These are phyloP conservation scores for Maudiozyma bulderi DNA, from an alignment of 805 yeast species.

Conservation along the genomic window DNA sequence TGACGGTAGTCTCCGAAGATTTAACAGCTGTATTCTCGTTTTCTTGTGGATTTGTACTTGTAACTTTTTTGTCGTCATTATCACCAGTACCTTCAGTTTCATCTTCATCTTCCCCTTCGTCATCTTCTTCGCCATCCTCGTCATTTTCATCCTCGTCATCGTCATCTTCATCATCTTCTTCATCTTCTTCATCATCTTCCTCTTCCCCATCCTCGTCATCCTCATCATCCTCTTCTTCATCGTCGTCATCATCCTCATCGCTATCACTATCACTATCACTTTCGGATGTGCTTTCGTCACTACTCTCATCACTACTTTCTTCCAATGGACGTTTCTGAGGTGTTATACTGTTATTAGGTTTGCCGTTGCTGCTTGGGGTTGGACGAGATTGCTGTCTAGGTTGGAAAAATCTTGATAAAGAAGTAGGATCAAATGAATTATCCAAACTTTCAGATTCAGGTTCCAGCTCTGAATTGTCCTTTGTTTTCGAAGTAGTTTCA, in stretches of 20 bases:
- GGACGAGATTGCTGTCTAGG: constrained; percentile 20
- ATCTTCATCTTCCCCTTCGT: constrained; percentile 35
- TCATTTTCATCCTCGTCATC: constrained; percentile 4
- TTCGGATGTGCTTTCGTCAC: constrained; percentile 7
- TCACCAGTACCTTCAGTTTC: constrained; percentile 35
- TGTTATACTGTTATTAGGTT: constrained; percentile 5
- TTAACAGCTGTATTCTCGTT: not conserved
- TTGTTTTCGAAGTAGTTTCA: not conserved
- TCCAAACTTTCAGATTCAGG: not conserved
- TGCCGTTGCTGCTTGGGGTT: constrained; percentile 14
- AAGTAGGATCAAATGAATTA: constrained; percentile 27
- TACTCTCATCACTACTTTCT: constrained; percentile 4
- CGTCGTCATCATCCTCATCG: constrained; percentile 29
- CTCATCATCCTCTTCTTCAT: constrained; percentile 27
- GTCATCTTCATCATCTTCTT: constrained; percentile 17
- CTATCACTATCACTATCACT: constrained; percentile 21
- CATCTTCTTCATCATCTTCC: constrained; percentile 11
- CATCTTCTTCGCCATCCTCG: constrained; percentile 33
- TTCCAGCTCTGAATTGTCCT: not conserved
- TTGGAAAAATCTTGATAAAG: constrained; percentile 30
- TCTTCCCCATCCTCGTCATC: constrained; percentile 20
- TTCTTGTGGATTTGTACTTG: constrained; percentile 1
- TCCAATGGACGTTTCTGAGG: constrained; percentile 17
- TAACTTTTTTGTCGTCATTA: constrained; percentile 24
- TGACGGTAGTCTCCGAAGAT: not conserved